phyloP scores from a whole-genome alignment of 306 rosid species.

The peach (Prunus persica) region DNA sequence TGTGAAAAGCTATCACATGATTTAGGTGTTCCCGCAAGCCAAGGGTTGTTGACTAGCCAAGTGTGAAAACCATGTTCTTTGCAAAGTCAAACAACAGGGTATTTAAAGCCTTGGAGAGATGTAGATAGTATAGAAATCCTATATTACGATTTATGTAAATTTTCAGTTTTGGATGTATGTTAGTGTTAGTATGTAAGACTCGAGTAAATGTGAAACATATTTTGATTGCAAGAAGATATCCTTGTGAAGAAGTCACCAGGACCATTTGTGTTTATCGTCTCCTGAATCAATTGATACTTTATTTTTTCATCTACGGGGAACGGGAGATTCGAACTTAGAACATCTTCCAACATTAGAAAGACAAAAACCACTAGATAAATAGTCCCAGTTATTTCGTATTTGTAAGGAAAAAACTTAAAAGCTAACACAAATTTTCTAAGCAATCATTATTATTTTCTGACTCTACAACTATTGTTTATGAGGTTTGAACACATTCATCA shows the following conservation, averaged over 20 bases:
- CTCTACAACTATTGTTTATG: too few species aligned
- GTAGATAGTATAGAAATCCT: neutral
- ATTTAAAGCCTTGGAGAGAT: neutral
- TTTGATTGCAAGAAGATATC: neutral
- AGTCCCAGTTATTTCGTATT: too few species aligned
- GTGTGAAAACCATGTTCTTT: neutral
- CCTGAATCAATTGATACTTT: too few species aligned
- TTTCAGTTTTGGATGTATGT: neutral
- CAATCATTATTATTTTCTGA: too few species aligned
- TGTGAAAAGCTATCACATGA: slow-evolving; percentile 72
- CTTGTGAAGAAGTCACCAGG: neutral
- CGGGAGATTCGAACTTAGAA: too few species aligned
- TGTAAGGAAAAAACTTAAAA: too few species aligned
- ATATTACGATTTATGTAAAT: neutral
- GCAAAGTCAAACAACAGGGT: neutral
- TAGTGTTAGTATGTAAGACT: neutral
- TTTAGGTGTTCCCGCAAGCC: slow-evolving; percentile 53
- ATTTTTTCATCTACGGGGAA: too few species aligned
- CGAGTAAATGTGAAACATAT: neutral
- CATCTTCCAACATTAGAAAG: too few species aligned
- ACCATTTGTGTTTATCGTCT: too few species aligned
- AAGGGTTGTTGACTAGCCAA: slow-evolving; percentile 33
- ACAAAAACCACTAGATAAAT: too few species aligned
- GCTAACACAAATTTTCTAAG: too few species aligned
- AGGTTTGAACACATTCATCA: too few species aligned